Evolutionary conservation across 2,329 filamentous ascomycete genomes (phyloP).

Genomic region (Ophiostoma australiae): DNA sequence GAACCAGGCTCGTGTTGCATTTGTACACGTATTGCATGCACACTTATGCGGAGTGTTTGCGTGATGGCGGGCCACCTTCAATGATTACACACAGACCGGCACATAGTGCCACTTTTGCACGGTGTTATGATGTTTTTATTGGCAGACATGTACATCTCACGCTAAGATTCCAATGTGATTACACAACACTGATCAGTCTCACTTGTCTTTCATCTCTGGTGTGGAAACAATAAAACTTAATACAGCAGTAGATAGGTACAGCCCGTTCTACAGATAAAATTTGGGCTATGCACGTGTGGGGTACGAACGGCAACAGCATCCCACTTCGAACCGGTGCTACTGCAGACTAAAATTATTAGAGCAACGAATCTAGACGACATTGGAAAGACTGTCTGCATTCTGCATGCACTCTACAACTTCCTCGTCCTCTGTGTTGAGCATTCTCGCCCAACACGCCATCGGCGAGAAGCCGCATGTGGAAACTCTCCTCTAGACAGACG

Average conservation of each 20-base stretch:
- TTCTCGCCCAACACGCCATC: not conserved
- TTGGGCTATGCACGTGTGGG: not conserved
- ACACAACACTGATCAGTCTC: not conserved
- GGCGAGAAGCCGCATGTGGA: not conserved
- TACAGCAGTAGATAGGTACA: too few species aligned
- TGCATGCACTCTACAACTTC: not conserved
- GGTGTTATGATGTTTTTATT: too few species aligned
- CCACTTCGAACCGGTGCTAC: not conserved
- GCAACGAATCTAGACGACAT: not conserved
- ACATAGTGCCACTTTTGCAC: not conserved
- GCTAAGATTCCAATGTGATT: not conserved
- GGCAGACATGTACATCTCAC: not conserved
- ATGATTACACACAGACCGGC: not conserved
- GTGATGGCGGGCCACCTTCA: not conserved
- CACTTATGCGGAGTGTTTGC: not conserved
- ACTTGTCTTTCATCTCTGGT: not conserved
- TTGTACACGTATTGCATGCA: conserved; percentile 12
- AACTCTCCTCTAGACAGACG: not conserved
- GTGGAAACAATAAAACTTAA: not conserved
- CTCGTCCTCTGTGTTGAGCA: not conserved
- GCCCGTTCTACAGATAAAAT: too few species aligned
- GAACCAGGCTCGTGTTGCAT: not conserved
- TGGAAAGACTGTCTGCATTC: too few species aligned
- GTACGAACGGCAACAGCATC: not conserved
- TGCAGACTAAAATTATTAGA: not conserved